A percentile compares a stretch with the other conserved stretches of the same genome.
phyloP scores from a whole-genome alignment of 805 yeast species.

The Babjeviella inositovora region DNA sequence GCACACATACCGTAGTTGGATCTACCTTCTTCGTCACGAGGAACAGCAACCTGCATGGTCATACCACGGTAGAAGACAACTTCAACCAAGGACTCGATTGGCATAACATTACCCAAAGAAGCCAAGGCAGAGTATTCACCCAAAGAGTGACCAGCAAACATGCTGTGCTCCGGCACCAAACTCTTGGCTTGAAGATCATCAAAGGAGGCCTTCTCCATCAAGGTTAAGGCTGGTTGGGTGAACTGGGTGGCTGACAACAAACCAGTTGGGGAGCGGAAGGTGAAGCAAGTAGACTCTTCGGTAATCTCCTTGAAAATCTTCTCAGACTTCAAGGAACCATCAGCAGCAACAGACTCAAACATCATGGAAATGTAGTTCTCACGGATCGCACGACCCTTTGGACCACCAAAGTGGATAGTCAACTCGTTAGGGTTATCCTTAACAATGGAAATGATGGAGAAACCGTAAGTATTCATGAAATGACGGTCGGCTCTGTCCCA shows the following conservation, averaged over 20 bases:
- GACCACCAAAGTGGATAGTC: conserved; percentile 96
- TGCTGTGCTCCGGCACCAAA: conserved; percentile 79
- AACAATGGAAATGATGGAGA: conserved; percentile 92
- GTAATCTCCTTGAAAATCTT: conserved; percentile 90
- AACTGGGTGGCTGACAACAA: conserved; percentile 95
- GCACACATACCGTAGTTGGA: conserved; percentile 99
- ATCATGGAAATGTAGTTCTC: conserved; percentile 94
- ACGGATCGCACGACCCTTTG: conserved; percentile 87
- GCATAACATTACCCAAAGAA: conserved; percentile 96
- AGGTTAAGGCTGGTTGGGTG: conserved; percentile 97
- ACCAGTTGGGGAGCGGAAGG: conserved; percentile 89
- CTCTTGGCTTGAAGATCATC: conserved; percentile 97
- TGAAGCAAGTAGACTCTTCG: conserved; percentile 65
- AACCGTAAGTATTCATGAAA: conserved; percentile 87
- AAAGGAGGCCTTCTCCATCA: conserved; percentile 98
- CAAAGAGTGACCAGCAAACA: conserved; percentile 98
- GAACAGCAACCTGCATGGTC: conserved; percentile 99
- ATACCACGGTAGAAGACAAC: conserved; percentile 99
- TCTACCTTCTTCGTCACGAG: conserved; percentile 89
- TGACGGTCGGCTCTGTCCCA: conserved; percentile 98
- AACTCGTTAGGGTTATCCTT: conserved; percentile 89
- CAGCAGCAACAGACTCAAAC: conserved; percentile 84
- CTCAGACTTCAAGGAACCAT: conserved; percentile 76
- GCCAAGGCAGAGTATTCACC: conserved; percentile 99
- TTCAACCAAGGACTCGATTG: conserved; percentile 91